Base-by-base conservation (phyloP, 306 rosid genomes). In the Alnus rubra region DNA sequence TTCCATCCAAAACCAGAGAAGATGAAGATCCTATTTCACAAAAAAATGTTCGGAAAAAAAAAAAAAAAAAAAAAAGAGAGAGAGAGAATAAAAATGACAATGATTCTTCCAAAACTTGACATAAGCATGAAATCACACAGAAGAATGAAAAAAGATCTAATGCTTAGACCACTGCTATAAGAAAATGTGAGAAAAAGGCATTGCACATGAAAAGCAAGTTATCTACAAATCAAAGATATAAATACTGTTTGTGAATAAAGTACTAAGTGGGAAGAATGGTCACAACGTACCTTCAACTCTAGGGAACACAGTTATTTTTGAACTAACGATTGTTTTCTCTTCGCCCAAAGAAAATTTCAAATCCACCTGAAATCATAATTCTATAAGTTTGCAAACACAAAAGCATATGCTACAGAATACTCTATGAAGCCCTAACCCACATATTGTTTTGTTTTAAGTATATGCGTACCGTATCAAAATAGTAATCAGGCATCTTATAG, bases 401-500 rank as follows among this genome's bases (percentile, higher is more conserved):
- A 59, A 80, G 28, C 50, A n/a, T 62, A 13, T 12, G 3, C 37
- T 68, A 23, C 9, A 44, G n/a, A 59, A 7, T 28, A 76, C 59
- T 76, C 37, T 7, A 49, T 83, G 84, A 73, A 77, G 53, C 47
- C 11, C 42, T 74, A 77, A 81, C 68, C 48, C 69, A 47, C 69
- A 88, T 19, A 63, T 62, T 74, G 72, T 58, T 58, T 75, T 74
- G 74, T 64, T 72, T 74, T 62, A 55, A 3, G 16, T 58, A 73
- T 74, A 76, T 78, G 50, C 79, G 49, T 84, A 93, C 98, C 81
- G 87, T 82, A 52, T 95, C 98, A 82, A 95, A 93, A 86, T 91
- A 93, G 88, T 93, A 90, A 88, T 95, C 93, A 18, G 99, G 98
- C 92, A 30, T 88, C 83, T 91, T 88, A 83, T 95, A 95, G 75